Evolutionary conservation across 1,139 yeast genomes (phyloP).

Genomic region (Zygosaccharomyces sapae): DNA sequence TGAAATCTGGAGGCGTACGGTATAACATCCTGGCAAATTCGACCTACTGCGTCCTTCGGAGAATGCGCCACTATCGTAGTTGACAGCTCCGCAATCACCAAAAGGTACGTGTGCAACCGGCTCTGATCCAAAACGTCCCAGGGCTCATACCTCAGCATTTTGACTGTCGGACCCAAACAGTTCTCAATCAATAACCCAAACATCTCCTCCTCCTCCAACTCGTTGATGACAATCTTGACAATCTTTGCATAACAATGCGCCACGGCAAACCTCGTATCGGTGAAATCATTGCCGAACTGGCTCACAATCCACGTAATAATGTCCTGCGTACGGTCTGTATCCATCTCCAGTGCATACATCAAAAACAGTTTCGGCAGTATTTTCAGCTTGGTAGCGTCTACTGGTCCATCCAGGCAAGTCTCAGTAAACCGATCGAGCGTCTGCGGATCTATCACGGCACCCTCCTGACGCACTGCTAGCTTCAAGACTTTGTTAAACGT

Average conservation of each 20-base stretch:
- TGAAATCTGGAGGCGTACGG: constrained; percentile 48
- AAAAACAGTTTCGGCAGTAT: constrained; percentile 31
- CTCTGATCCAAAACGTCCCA: constrained; percentile 33
- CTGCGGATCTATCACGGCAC: constrained; percentile 14
- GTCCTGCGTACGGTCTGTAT: constrained; percentile 41
- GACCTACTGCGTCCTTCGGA: constrained; percentile 7
- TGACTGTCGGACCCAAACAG: constrained; percentile 19
- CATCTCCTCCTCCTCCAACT: constrained; percentile 24
- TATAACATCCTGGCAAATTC: constrained; percentile 28
- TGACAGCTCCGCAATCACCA: constrained; percentile 39
- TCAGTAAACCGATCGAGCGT: constrained; percentile 10
- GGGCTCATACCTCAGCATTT: constrained; percentile 16
- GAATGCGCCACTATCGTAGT: constrained; percentile 31
- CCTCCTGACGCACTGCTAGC: constrained; percentile 33
- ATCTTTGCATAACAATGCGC: constrained; percentile 37
- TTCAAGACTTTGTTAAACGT: too few relatives aligned
- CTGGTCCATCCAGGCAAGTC: constrained; percentile 2
- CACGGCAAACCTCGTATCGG: constrained; percentile 34
- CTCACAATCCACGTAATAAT: constrained; percentile 44
- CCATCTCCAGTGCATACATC: constrained; percentile 19
- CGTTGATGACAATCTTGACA: constrained; percentile 18
- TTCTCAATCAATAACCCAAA: constrained; percentile 28
- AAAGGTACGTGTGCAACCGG: constrained; percentile 33
- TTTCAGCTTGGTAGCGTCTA: constrained; percentile 18
- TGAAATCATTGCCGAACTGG: constrained; percentile 35